Evolutionary conservation across 2,329 filamentous ascomycete genomes (phyloP), one percentile per base, ranked within the genome.

Genomic region (Neonectria magnoliae): DNA sequence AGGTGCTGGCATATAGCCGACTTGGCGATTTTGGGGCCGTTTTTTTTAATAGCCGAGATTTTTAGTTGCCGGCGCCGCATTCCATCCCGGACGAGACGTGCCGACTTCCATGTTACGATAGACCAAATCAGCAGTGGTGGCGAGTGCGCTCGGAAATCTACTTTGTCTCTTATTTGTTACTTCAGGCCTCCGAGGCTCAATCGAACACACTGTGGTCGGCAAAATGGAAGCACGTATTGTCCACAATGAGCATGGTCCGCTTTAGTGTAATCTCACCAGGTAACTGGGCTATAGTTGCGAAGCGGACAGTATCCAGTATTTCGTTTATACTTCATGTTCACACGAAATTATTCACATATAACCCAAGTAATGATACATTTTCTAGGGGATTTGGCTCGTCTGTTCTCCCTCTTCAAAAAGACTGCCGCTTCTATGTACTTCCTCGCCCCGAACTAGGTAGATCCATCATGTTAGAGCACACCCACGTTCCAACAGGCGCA

Each of bases 1-100:
- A 7, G 27, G 10, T 22, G 56, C n/a, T n/a, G 31, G 16, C 55
- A 64, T 57, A 59, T 50, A 66, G 64, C 64, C 64, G 64, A 66
- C 56, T 66, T 54, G 31, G 27, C 8, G 20, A 16, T 27, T 18
- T 44, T 29, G 31, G 18, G 47, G 50, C 33, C 33, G 48, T 48
- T 31, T 20, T 25, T 33, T 20, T 25, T 33, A 51, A 54, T 62
- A 62, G 60, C 63, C 63, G 63, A 63, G 14, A 27, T 10, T 11
- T 31, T 48, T 31, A 50, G n/a, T 51, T 33, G 22, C 45, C 45
- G 42, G 16, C 42, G 25, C 22, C 16, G 8, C 16, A n/a, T 27
- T 8, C 22, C 14, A n/a, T 47, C 27, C 22, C 6, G 4, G 13
- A n/a, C 27, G 16, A 51, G n/a, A 42, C 10, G n/a, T 20, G n/a